Evolutionary conservation across 2,329 filamentous ascomycete species (phyloP), one percentile per base, ranked within the genome.

Genomic region (Sclerotinia borealis): DNA sequence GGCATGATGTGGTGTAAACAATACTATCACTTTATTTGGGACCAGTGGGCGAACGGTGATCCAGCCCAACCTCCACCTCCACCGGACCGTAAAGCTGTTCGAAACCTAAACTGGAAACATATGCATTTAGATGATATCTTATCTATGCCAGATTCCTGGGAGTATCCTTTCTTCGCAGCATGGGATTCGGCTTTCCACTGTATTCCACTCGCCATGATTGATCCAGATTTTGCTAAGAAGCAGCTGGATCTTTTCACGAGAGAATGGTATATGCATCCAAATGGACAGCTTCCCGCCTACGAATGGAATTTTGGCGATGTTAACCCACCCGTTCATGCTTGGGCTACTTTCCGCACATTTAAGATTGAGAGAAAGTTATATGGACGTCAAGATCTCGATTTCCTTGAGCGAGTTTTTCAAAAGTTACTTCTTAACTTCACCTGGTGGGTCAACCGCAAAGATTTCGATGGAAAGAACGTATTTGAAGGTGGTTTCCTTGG

Each of bases 1-100:
- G 93, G 95, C 61, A 98, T 98, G 93, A 89, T 98, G 83, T 98
- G 93, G 93, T 96, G 90, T 67, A 98, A 98, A 76, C 93, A 98
- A 76, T 91, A 92, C 77, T 98, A 98, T 76, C 86, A 96, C 74
- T 97, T 98, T 76, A 86, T 98, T 71, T 97, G 92, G 92, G 93
- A 98, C 68, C 90, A 98, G 74, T 98, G 93, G 93, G 92, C 93
- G 31, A 96, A 96, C 68, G 93, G 93, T 59, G 93, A 98, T 74
- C 93, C 93, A 13, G 84, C 83, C 54, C 91, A 93, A 80, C 92
- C 93, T 49, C 90, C 93, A 37, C 95, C 95, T 31, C 93, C 93
- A 1, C 81, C 89, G 1, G 83, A 84, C 45, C 84, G 93, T 62
- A 96, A 95, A 75, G 82, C 84, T 3, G 84, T 98, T 63, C 87